Conservation (phyloP, 352 stramenopile species). For the Globisporangium canariense region DNA sequence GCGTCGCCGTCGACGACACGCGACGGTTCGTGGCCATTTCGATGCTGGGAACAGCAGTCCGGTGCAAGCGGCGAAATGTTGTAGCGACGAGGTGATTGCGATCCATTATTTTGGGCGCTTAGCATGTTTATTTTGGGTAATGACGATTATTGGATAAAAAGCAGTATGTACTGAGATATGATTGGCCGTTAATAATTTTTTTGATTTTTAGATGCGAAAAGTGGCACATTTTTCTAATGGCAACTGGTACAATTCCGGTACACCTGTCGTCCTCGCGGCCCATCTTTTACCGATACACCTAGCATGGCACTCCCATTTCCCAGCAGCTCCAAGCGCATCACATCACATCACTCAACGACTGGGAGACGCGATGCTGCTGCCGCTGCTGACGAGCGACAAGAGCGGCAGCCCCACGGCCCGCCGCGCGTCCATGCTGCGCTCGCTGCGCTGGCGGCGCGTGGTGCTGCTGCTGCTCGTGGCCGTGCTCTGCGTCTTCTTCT, state of each 20-base stretch:
- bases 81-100: no score
- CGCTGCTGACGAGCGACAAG: constrained; percentile 9
- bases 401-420: constrained; percentile 14
- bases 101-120: no score
- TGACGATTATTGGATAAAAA: no score
- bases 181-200: no score
- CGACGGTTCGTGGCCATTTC: no score
- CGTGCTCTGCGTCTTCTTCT: constrained; percentile 37
- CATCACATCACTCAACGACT: neutral
- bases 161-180: no score
- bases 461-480: constrained; percentile 14
- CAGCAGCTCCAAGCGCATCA: neutral
- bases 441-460: constrained; percentile 20
- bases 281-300: neutral
- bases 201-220: neutral
- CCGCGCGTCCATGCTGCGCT: constrained; percentile 16
- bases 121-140: no score
- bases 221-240: neutral
- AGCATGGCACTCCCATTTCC: neutral
- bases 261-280: neutral
- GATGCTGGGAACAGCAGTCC: no score
- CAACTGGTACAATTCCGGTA: neutral
- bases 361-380: constrained; percentile 1
- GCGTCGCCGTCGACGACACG: no score
- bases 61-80: no score